These are phyloP conservation scores for Coprinopsis cinerea DNA, from an alignment of 768 basidiomycete species.

Conservation along the genomic window DNA sequence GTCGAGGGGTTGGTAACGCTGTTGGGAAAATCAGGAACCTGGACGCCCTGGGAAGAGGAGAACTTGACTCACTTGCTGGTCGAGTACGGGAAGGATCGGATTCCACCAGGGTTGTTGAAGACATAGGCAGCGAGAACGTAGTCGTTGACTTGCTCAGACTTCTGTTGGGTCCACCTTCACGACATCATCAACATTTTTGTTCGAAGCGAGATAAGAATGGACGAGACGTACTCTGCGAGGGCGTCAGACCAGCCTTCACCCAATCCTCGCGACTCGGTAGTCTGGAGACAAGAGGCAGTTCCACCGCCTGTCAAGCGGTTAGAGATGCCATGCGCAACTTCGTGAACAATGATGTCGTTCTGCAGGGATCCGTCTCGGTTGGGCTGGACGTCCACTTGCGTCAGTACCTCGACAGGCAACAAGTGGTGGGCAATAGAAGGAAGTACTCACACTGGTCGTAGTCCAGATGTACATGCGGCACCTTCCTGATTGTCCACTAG, in stretches of 20 bases:
- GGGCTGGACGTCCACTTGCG: conserved; percentile 11
- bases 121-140: conserved; percentile 49
- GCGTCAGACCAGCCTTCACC: conserved; percentile 39
- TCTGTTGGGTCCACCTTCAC: conserved; percentile 37
- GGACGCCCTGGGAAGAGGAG: no score
- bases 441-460: conserved; percentile 14
- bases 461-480: conserved; percentile 25
- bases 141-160: conserved; percentile 29
- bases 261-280: conserved; percentile 58
- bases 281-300: conserved; percentile 56
- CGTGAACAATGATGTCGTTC: conserved; percentile 46
- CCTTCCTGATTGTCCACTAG: conserved; percentile 32
- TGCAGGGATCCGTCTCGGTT: conserved; percentile 39
- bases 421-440: background rate
- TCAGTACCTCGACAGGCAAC: background rate
- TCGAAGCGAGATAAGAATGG: background rate
- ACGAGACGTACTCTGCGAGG: background rate
- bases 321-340: conserved; percentile 43
- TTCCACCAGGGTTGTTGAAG: conserved; percentile 42
- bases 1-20: conserved; percentile 3
- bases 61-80: conserved; percentile 19
- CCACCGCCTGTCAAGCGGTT: conserved; percentile 49
- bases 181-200: no score
- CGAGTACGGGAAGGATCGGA: conserved; percentile 53
- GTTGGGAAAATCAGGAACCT: background rate